A percentile compares a stretch with the other conserved stretches of the same genome.
Conservation (phyloP, 2,329 filamentous ascomycete genomes). For the Fusarium heterosporum region DNA sequence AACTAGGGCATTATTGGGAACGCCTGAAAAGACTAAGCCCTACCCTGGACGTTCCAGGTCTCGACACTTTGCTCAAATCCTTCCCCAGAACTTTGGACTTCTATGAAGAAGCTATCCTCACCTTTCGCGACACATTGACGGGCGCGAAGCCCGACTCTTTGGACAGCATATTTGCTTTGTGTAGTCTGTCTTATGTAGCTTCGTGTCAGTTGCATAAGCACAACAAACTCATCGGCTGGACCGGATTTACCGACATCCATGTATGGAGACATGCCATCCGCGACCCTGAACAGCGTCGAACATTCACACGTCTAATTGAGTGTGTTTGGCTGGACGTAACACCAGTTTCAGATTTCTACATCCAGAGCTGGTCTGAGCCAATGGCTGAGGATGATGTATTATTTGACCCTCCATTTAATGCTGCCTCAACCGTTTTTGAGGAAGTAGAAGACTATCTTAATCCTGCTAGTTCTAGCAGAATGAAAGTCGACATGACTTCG, state of each 20-base stretch:
- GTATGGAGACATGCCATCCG: not conserved
- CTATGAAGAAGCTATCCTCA: rapidly evolving
- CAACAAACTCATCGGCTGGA: not conserved
- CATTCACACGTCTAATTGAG: rapidly evolving
- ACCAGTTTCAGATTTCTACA: not conserved
- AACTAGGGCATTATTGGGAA: rapidly evolving
- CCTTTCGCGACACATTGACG: not conserved
- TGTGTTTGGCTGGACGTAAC: not conserved
- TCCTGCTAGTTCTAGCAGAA: too few species aligned
- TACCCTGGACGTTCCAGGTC: rapidly evolving
- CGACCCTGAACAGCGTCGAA: rapidly evolving
- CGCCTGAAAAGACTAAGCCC: rapidly evolving
- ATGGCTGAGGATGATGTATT: too few species aligned
- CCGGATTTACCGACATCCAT: rapidly evolving
- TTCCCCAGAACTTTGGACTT: rapidly evolving
- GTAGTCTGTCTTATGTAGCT: rapidly evolving
- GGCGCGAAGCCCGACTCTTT: rapidly evolving
- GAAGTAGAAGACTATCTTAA: too few species aligned
- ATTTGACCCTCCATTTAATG: too few species aligned
- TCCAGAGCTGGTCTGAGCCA: too few species aligned
- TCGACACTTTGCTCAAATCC: rapidly evolving
- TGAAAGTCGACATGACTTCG: too few species aligned
- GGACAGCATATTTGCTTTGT: rapidly evolving
- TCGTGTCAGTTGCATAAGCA: rapidly evolving
- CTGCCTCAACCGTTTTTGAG: too few species aligned